phyloP scores from a whole-genome alignment of 345 rosid genomes.

The Erysimum cheiranthoides region DNA sequence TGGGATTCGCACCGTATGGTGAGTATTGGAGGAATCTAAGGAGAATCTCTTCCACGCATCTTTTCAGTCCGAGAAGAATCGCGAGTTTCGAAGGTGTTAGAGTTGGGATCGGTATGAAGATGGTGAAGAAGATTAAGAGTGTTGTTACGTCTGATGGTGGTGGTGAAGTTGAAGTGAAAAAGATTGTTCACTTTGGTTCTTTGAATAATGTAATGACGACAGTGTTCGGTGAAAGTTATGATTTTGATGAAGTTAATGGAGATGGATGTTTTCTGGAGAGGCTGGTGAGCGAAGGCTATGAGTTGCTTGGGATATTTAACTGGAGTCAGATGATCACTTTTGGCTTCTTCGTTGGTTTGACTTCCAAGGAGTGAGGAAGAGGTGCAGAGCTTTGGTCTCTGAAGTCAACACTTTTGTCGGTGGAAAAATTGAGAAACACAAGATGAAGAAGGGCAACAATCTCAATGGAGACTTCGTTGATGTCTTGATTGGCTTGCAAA shows the following conservation, averaged over 20 bases:
- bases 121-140: conserved; percentile 53
- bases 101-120: conserved; percentile 52
- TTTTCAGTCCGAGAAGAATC: conserved; percentile 76
- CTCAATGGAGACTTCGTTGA: conserved; percentile 62
- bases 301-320: conserved; percentile 71
- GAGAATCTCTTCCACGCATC: conserved; percentile 76
- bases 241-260: conserved; percentile 41
- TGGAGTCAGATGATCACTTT: conserved; percentile 93
- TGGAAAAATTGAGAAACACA: conserved; percentile 65
- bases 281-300: conserved; percentile 79
- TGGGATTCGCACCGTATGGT: conserved; percentile 87
- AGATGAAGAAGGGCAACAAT: conserved; percentile 36
- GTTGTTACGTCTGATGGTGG: conserved; percentile 31
- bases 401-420: conserved; percentile 70
- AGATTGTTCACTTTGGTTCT: conserved; percentile 70
- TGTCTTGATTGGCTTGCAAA: conserved; percentile 70
- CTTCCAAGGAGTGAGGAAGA: conserved; percentile 77
- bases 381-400: conserved; percentile 57
- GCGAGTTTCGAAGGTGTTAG: conserved; percentile 56
- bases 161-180: conserved; percentile 58
- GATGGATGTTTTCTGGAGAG: conserved; percentile 58
- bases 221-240: conserved; percentile 74
- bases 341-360: conserved; percentile 71
- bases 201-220: conserved; percentile 76
- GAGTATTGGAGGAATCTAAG: conserved; percentile 90